These are phyloP conservation scores for Gypsophila paniculata DNA, from an alignment of 179 eudicot genomes.

Conservation along the genomic window DNA sequence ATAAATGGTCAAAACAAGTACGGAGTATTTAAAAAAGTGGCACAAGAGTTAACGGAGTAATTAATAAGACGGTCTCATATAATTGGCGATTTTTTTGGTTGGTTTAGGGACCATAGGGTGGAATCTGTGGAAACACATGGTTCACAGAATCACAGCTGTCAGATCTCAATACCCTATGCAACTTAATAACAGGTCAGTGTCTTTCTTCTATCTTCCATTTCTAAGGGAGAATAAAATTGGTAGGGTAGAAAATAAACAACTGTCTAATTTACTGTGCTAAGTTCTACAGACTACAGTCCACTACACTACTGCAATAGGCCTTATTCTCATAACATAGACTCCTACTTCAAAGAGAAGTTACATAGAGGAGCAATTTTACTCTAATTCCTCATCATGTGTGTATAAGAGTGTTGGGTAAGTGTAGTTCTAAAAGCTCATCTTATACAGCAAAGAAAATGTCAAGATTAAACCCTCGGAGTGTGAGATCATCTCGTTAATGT, in stretches of 20 bases:
- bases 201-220: conserved; percentile 10
- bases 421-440: background rate
- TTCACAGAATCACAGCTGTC: conserved; percentile 25
- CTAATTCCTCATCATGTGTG: no score
- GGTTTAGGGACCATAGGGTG: conserved; percentile 31
- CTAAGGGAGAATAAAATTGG: background rate
- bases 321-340: background rate
- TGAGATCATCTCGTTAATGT: no score
- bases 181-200: conserved; percentile 16
- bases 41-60: no score
- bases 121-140: conserved; percentile 32
- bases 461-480: background rate
- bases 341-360: background rate
- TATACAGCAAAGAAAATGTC: background rate
- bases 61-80: background rate
- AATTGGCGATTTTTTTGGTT: background rate
- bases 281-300: conserved; percentile 1
- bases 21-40: no score
- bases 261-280: conserved; percentile 17
- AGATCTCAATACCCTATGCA: conserved; percentile 24
- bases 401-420: background rate
- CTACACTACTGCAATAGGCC: background rate
- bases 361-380: background rate
- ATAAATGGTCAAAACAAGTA: no score
- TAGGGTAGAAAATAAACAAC: conserved; percentile 4